Base-by-base conservation (phyloP, 495 filamentous ascomycete species). In the Aspergillus conjunctus region DNA sequence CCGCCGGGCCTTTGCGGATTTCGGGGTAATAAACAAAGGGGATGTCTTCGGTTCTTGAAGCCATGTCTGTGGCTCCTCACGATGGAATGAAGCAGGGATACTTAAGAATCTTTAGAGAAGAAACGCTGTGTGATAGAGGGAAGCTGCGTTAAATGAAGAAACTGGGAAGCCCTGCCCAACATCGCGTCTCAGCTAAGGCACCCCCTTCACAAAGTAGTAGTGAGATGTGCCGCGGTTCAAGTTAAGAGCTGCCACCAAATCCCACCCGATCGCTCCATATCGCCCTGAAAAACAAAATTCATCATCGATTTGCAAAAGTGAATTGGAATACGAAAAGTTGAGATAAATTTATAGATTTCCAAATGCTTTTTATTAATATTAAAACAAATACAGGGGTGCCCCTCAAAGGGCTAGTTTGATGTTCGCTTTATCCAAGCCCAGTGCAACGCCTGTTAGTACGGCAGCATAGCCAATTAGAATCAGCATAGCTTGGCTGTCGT, bases 401-500 rank as follows among this genome's bases (percentile, higher is more conserved):
- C 11, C 17, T 65, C 49, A 76, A 77, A 97, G 57, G 88, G 71
- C 74, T 63, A 97, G 84, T 33, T 88, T 91, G 30, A 97, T 73
- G 67, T 91, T 82, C 59, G 75, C 85, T 45, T 71, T 68, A 75
- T 97, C 90, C 65, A 98, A 75, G 20, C 68, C 80, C 41, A 96
- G 71, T 17, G 92, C 93, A 58, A 88, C 66, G 12, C 66, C 83
- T 10, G 88, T 87, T 31, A 98, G 48, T 7, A 85, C 70, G 2
- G 75, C 79, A 37, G 86, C 85, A 74, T 98, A 98, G 7, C 63
- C 85, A 15, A 88, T 70, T 63, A 98, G 66, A 45, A 97, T 83
- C 0, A 68, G 86, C 87, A 97, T 90, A 4, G 91, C 85, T 48
- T 77, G 68, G 10, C 77, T 62, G 22, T 81, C 79, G 10, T 78